Percentiles rank a stretch among this genome's conserved stretches.
Evolutionary conservation across 768 basidiomycete genomes (phyloP).

Genomic region (Suillus spraguei): DNA sequence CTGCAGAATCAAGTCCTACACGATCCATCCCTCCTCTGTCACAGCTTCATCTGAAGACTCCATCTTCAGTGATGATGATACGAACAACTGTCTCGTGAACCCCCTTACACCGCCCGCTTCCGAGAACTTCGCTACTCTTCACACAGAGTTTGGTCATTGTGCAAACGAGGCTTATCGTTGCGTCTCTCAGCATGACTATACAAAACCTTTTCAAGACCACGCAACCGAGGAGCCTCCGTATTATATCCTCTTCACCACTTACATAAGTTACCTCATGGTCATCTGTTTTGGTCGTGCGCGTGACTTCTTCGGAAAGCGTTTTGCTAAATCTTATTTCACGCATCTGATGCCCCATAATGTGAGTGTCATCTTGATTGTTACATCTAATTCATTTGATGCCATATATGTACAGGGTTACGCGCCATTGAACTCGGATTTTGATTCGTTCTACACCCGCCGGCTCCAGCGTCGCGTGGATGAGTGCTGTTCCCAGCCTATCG

Average conservation of each 20-base stretch:
- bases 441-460: slow-evolving; percentile 98
- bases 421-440: slow-evolving; percentile 96
- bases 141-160: slow-evolving; percentile 94
- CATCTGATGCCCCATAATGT: slow-evolving; percentile 87
- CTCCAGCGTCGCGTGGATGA: slow-evolving; percentile 95
- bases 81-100: slow-evolving; percentile 59
- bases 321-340: slow-evolving; percentile 66
- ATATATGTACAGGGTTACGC: slow-evolving; percentile 82
- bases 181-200: slow-evolving; percentile 58
- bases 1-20: slow-evolving; percentile 63
- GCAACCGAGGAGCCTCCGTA: slow-evolving; percentile 88
- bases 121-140: slow-evolving; percentile 74
- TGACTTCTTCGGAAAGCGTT: slow-evolving; percentile 92
- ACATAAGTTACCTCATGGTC: slow-evolving; percentile 91
- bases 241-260: slow-evolving; percentile 89
- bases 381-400: slow-evolving; percentile 12
- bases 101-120: slow-evolving; percentile 77
- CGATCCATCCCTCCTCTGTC: slow-evolving; percentile 71
- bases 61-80: slow-evolving; percentile 56
- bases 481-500: slow-evolving; percentile 90
- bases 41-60: slow-evolving; percentile 73
- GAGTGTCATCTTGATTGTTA: slow-evolving; percentile 36
- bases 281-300: slow-evolving; percentile 91
- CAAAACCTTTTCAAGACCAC: slow-evolving; percentile 49
- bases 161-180: slow-evolving; percentile 75